These are phyloP conservation scores for Ceratorhiza oryzae-sativae DNA, from an alignment of 1,284 basidiomycete genomes.

Conservation along the genomic window DNA sequence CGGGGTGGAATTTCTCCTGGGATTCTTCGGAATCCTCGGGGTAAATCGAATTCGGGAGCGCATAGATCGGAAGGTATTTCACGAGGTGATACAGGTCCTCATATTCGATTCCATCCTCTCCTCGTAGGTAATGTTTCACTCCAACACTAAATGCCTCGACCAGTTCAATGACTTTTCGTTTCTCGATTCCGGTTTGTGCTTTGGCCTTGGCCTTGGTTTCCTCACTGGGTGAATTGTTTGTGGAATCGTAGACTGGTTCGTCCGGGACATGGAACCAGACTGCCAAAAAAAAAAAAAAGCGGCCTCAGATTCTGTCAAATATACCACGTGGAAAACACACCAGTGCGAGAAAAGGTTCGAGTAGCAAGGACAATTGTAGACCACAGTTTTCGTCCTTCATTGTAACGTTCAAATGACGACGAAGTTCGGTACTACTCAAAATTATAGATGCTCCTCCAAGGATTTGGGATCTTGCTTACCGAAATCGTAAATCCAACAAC, in stretches of 20 bases:
- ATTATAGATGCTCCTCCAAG: not conserved
- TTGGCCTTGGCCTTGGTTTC: slow-evolving; percentile 47
- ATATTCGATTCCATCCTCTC: slow-evolving; percentile 68
- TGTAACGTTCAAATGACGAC: slow-evolving; percentile 75
- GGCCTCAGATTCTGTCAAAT: slow-evolving; percentile 65
- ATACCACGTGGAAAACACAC: slow-evolving; percentile 64
- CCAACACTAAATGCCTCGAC: slow-evolving; percentile 60
- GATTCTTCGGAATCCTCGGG: no score
- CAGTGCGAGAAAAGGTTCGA: slow-evolving; percentile 58
- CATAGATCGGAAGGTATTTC: slow-evolving; percentile 64
- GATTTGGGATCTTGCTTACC: not conserved
- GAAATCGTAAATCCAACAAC: slow-evolving; percentile 71
- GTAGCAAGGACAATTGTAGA: slow-evolving; percentile 67
- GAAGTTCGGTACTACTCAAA: slow-evolving; percentile 62
- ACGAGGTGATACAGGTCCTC: slow-evolving; percentile 57
- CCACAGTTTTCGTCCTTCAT: slow-evolving; percentile 74
- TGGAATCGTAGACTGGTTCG: slow-evolving; percentile 22
- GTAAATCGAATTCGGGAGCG: no score
- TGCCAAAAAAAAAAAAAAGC: slow-evolving; percentile 55
- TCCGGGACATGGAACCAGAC: slow-evolving; percentile 70
- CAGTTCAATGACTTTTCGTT: slow-evolving; percentile 68
- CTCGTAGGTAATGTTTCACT: slow-evolving; percentile 66
- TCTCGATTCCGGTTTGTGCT: slow-evolving; percentile 65
- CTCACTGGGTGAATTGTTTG: not conserved
- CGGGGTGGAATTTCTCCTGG: no score